Percentiles rank a stretch among this genome's conserved stretches.
phyloP scores from a whole-genome alignment of 371 early-diverging fungal genomes.

The Blakeslea trispora region DNA sequence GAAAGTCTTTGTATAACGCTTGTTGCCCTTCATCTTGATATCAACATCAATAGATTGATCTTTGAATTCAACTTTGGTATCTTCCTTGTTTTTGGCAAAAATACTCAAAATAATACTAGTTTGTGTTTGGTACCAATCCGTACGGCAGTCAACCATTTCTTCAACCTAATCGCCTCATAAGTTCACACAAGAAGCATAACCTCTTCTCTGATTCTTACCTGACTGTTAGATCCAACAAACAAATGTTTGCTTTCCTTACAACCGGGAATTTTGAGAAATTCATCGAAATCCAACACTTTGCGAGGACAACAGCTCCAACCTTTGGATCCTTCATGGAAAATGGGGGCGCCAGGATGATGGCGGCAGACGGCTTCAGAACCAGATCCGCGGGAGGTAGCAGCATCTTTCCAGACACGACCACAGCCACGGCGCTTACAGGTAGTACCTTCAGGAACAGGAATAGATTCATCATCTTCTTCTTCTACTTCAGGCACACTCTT shows the following conservation, averaged over 20 bases:
- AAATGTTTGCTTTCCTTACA: conserved; percentile 86
- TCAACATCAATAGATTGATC: conserved; percentile 37
- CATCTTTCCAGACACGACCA: conserved; percentile 63
- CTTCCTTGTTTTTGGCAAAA: conserved; percentile 87
- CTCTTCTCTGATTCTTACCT: conserved; percentile 14
- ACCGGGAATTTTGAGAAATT: conserved; percentile 92
- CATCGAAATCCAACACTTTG: conserved; percentile 95
- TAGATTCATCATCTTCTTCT: conserved; percentile 69
- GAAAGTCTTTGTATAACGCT: conserved; percentile 59
- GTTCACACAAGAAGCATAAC: too few species aligned
- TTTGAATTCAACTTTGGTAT: conserved; percentile 66
- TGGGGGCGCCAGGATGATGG: conserved; percentile 86
- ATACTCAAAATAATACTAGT: conserved; percentile 82
- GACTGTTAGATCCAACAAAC: conserved; percentile 61
- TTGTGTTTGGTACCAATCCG: conserved; percentile 95
- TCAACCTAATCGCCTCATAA: too few species aligned
- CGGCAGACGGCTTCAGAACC: conserved; percentile 66
- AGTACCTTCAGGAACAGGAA: conserved; percentile 77
- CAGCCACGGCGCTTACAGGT: conserved; percentile 88
- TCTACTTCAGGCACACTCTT: conserved; percentile 38
- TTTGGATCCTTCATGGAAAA: conserved; percentile 94
- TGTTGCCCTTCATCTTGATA: conserved; percentile 62
- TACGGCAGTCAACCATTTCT: conserved; percentile 75
- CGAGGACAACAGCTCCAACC: conserved; percentile 90
- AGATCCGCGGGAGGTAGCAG: conserved; percentile 61